Evolutionary conservation across 495 filamentous ascomycete genomes (phyloP), one percentile per base, ranked within the genome.

Genomic region (Hyaloscypha bicolor): DNA sequence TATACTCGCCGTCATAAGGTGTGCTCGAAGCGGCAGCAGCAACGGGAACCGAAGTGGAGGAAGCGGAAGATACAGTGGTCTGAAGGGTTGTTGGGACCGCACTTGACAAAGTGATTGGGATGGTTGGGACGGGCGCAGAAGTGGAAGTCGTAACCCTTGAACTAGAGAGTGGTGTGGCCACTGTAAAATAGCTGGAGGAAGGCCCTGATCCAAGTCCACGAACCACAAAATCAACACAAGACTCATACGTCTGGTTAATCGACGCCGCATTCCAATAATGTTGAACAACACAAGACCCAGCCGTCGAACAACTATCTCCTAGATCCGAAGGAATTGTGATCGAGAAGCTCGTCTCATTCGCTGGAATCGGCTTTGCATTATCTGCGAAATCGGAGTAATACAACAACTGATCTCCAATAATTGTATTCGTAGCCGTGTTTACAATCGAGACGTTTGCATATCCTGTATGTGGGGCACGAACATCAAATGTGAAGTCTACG

Each of bases 241-340:
- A 84, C 82, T 92, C 87, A 70, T 92, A 92, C 39, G 89, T 90
- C 82, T 93, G 89, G 60, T 85, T 82, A 45, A 88, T 85, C 12
- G 83, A 84, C 58, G 81, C 78, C 65, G 88, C 88, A 68, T 87
- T 86, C 89, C 89, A 93, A 77, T 79, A 89, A 83, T 85, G 86
- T 73, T 91, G 88, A 35, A 92, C 80, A 35, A 88, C 78, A 78
- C 88, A 91, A 62, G 78, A 83, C 68, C 90, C 90, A n/a, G 85
- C 83, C 52, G 76, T 79, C 21, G 79, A 73, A 72, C 90, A 93
- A 79, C 86, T 76, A 45, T 69, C 73, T n/a, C 79, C 85, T n/a
- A 92, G 72, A 60, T 85, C 82, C 31, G 70, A 72, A 9, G 89
- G 90, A 66, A 93, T 85, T 32, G 80, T 89, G 69, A 93, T 76